Evolutionary conservation across 176 grass and related monocot species (phyloP).

Genomic region (Dactylis glomerata): DNA sequence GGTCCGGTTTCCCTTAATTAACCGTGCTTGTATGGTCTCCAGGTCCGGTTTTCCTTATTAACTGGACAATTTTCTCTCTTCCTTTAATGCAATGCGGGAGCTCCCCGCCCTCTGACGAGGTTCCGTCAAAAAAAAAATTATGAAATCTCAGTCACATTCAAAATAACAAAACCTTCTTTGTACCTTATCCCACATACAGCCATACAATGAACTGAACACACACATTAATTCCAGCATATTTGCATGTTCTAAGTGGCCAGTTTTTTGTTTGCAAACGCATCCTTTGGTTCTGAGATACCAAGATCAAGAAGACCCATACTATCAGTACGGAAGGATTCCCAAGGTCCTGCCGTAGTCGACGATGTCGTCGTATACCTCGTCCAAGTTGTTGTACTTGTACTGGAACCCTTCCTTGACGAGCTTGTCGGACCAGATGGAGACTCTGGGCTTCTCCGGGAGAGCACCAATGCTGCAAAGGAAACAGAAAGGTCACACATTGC

Average conservation of each 20-base stretch:
- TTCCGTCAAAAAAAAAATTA: too few relatives aligned
- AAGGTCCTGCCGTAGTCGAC: slow-evolving; percentile 42
- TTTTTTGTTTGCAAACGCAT: neutral
- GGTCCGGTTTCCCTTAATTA: too few relatives aligned
- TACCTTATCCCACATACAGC: neutral
- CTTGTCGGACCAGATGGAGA: neutral
- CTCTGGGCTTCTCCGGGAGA: neutral
- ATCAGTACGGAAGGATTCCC: slow-evolving; percentile 36
- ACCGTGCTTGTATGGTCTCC: too few relatives aligned
- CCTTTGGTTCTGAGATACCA: neutral
- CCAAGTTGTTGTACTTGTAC: slow-evolving; percentile 40
- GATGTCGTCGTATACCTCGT: slow-evolving; percentile 34
- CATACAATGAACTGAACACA: neutral
- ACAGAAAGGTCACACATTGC: neutral
- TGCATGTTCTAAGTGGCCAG: too few relatives aligned
- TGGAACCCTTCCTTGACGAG: slow-evolving; percentile 30
- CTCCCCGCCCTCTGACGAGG: too few relatives aligned
- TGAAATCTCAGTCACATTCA: neutral
- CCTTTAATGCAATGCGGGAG: too few relatives aligned
- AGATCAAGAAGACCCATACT: too few relatives aligned
- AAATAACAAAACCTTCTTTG: neutral
- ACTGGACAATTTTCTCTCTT: too few relatives aligned
- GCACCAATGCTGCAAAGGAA: neutral
- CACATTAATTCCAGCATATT: neutral
- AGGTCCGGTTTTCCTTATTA: too few relatives aligned